Base-by-base conservation (phyloP, 345 rosid genomes). In the Eucalyptus erythrocorys region DNA sequence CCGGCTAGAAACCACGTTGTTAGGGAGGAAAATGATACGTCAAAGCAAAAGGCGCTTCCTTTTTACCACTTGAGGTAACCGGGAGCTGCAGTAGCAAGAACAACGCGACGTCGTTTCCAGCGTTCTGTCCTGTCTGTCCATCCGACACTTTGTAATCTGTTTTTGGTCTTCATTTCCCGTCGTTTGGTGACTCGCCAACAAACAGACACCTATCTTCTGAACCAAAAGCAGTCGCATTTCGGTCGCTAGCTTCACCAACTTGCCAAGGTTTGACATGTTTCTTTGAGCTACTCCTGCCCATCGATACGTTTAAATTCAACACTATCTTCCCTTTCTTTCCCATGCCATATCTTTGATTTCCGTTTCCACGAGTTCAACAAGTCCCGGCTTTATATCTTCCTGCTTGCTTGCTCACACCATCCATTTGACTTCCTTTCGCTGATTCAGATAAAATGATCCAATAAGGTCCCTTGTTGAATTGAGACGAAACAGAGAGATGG, bases 151-250 rank as follows among this genome's bases (percentile, higher is more conserved):
- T 68, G 24, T 32, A 68, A 68, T 68, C 80, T 68, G 42, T 68
- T 57, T 40, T 57, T 48, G 14, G 40, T 45, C 47, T 32, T 53
- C 59, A 53, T 53, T 53, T 53, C 59, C 59, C 11, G 59, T 53
- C 27, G 87, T 47, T 50, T 48, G 87, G 59, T 85, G 85, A 89
- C 87, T 93, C 89, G 89, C 94, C 93, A 89, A 87, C 90, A 86
- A 90, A 84, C 89, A 22, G 82, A 37, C 82, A 71, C 88, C 92
- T 80, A 87, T 89, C 91, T 87, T 90, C 87, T 85, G 85, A 87
- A 87, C 89, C 81, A 37, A 37, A 71, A 19, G 45, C 19, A 45
- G 10, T 21, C 48, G 30, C 32, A 34, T 51, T 53, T 59, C 76
- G 22, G 27, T 71, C 45, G 45, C 32, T 68, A 53, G 57, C 88